Evolutionary conservation across 768 basidiomycete species (phyloP).

Genomic region (Boletus vinaceobasis): DNA sequence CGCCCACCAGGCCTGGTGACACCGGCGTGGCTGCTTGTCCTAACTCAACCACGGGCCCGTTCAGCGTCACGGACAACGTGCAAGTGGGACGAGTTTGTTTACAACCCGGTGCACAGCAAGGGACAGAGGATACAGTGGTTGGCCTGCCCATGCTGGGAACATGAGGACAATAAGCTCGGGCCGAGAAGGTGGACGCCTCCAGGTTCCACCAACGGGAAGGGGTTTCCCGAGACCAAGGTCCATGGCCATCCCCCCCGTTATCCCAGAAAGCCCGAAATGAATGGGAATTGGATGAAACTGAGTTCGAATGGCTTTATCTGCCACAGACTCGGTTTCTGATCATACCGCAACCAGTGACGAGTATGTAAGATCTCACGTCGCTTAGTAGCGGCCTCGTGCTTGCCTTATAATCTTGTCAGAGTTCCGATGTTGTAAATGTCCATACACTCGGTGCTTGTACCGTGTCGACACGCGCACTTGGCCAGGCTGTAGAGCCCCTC

Average conservation of each 20-base stretch:
- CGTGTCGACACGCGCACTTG: conserved; percentile 28
- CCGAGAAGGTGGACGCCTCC: conserved; percentile 1
- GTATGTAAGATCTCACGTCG: conserved; percentile 33
- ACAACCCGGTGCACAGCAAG: conserved; percentile 11
- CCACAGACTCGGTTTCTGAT: conserved; percentile 15
- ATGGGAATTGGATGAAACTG: conserved; percentile 9
- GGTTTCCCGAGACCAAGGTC: conserved; percentile 9
- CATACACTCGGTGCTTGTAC: conserved; percentile 22
- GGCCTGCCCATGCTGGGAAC: conserved; percentile 17
- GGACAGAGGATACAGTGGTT: background rate
- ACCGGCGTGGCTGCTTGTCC: too few relatives aligned
- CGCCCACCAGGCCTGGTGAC: too few relatives aligned
- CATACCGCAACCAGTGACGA: background rate
- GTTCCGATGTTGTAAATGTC: conserved; percentile 17
- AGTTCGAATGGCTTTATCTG: conserved; percentile 21
- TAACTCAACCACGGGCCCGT: too few relatives aligned
- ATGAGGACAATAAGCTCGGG: conserved; percentile 27
- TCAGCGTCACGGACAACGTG: conserved; percentile 11
- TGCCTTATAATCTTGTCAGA: conserved; percentile 32
- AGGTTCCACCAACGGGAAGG: conserved; percentile 5
- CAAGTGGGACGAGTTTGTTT: background rate
- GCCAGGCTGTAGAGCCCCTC: conserved; percentile 22
- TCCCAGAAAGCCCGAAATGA: conserved; percentile 31
- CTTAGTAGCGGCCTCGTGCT: conserved; percentile 32
- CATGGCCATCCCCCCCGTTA: conserved; percentile 2